Percentiles rank a stretch among this genome's conserved stretches.
Conservation (phyloP, 1,139 yeast genomes). For the Hemisphaericaspora lyxosophila region DNA sequence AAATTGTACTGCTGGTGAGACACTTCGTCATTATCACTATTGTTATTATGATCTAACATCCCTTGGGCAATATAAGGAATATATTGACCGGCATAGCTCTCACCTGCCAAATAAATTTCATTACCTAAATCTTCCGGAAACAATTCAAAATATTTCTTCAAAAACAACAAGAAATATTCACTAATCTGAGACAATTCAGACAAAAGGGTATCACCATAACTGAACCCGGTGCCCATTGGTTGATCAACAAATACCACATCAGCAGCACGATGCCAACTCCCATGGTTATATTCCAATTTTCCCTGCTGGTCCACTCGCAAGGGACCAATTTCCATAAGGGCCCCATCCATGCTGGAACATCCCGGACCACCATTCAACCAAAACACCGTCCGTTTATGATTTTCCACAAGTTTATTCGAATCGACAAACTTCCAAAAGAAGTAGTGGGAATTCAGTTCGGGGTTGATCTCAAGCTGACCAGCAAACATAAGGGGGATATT, state of each 20-base stretch:
- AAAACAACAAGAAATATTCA: conserved; percentile 60
- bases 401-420: conserved; percentile 29
- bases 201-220: conserved; percentile 57
- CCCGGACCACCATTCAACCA: conserved; percentile 99
- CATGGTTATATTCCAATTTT: conserved; percentile 56
- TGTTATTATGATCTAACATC: conserved; percentile 50
- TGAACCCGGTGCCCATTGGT: conserved; percentile 93
- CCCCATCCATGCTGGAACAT: conserved; percentile 97
- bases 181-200: conserved; percentile 60
- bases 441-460: conserved; percentile 57
- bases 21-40: conserved; percentile 19
- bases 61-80: conserved; percentile 82
- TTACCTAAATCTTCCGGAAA: conserved; percentile 73
- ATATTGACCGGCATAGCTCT: conserved; percentile 96
- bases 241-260: conserved; percentile 88
- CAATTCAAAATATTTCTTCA: conserved; percentile 62
- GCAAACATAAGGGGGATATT: conserved; percentile 61
- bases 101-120: conserved; percentile 84
- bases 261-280: conserved; percentile 83
- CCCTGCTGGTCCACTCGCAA: conserved; percentile 55
- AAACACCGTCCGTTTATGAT: conserved; percentile 49
- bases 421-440: conserved; percentile 77
- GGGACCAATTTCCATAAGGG: conserved; percentile 91
- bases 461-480: conserved; percentile 63
- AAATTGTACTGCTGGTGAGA: conserved; percentile 46